Evolutionary conservation across 306 rosid species (phyloP), one percentile per base, ranked within the genome.

Genomic region (Casuarina glauca): DNA sequence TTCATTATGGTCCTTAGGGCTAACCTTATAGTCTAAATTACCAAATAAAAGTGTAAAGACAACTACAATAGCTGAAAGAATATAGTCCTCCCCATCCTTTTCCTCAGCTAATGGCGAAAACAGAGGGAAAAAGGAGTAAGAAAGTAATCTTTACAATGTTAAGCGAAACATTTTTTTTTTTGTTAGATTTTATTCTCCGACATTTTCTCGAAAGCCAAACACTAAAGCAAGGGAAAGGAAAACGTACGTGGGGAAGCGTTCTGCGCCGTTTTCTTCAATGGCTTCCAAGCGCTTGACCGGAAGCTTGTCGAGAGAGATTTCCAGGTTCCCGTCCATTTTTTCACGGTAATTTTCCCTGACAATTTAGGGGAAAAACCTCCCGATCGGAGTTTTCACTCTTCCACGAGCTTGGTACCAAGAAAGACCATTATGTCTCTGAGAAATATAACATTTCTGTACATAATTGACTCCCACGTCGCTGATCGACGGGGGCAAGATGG

Each of bases 231-330:
- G 10, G 46, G 53, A 49, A 26, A 72, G 50, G 48, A 80, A 86
- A 76, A 53, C 88, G 50, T 91, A 94, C 93, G 81, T 54, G 52
- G 97, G 96, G 83, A 95, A 92, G 58, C 92, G 86, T 78, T 95
- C 98, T 7, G 79, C 12, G 74, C 97, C 97, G 42, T 87, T 89
- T 78, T 95, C 98, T 83, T 92, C 97, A 55, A 91, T 92, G 69
- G 90, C 77, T 10, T 92, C 98, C 81, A 95, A 81, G 69, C 98
- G 93, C 87, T 92, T 95, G 82, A 92, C 75, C 0, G 97, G 97
- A 39, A 95, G 97, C 89, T 89, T 95, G 85, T 95, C 98, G 11
- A 95, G 87, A 38, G 96, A 95, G 58, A 92, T 77, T 43, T 84
- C 80, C 68, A 88, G 63, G 51, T 79, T 84, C 6, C 83, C 86